Percentiles rank a stretch among this genome's conserved stretches.
These are phyloP conservation scores for Cadophora sp. DNA, from an alignment of 2,329 filamentous ascomycete genomes.

Conservation along the genomic window DNA sequence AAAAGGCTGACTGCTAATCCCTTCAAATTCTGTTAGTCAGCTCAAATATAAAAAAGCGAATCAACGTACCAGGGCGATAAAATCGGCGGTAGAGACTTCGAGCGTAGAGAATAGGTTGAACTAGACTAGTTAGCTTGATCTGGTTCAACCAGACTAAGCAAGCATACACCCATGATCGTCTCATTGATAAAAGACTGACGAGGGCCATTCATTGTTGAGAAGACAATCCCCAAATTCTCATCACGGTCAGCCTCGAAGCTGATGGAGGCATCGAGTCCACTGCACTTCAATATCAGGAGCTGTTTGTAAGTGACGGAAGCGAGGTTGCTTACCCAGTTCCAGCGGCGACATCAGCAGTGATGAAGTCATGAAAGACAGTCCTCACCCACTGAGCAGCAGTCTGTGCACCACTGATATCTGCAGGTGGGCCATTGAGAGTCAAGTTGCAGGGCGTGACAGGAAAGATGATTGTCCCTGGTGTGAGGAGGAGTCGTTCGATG, in stretches of 20 bases:
- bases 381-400: constrained; percentile 62
- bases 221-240: constrained; percentile 57
- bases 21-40: constrained; percentile 16
- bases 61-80: constrained; percentile 31
- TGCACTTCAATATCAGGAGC: neutral
- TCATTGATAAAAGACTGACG: constrained; percentile 5
- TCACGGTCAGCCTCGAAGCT: constrained; percentile 32
- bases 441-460: constrained; percentile 28
- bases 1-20: constrained; percentile 26
- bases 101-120: constrained; percentile 24
- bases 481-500: constrained; percentile 27
- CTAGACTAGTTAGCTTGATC: neutral
- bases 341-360: constrained; percentile 53
- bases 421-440: constrained; percentile 23
- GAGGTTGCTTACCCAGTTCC: constrained; percentile 27
- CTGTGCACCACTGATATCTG: constrained; percentile 11
- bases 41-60: neutral
- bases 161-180: constrained; percentile 14
- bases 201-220: constrained; percentile 24
- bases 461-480: constrained; percentile 24
- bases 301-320: constrained; percentile 42
- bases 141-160: no score
- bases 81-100: constrained; percentile 30
- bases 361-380: constrained; percentile 66
- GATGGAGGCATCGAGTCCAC: constrained; percentile 58